phyloP scores from a whole-genome alignment of 257 asterid genomes.

The Haberlea rhodopensis region DNA sequence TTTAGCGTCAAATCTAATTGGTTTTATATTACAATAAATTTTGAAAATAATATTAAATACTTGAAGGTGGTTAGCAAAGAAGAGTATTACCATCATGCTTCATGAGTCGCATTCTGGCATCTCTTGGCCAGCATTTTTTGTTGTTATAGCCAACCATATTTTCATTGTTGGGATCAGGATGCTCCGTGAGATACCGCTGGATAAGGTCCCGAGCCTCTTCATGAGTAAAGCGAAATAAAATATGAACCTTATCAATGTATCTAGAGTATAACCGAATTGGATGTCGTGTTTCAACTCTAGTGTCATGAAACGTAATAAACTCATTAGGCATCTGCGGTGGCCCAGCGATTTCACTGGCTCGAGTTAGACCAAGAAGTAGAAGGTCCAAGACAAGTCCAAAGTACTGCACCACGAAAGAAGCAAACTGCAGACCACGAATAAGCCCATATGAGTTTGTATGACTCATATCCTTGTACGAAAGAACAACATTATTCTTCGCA shows the following conservation, averaged over 20 bases:
- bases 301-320: conserved; percentile 82
- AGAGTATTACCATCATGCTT: conserved; percentile 82
- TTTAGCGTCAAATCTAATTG: conserved; percentile 3
- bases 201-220: conserved; percentile 98
- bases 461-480: conserved; percentile 99
- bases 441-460: conserved; percentile 98
- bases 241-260: conserved; percentile 96
- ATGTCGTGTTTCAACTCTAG: conserved; percentile 84
- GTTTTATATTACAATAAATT: background rate
- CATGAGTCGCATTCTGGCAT: conserved; percentile 99
- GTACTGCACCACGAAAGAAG: conserved; percentile 96
- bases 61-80: conserved; percentile 7
- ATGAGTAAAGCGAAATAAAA: conserved; percentile 89
- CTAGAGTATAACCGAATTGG: conserved; percentile 93
- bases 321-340: conserved; percentile 99
- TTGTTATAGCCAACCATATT: conserved; percentile 99
- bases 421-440: conserved; percentile 98
- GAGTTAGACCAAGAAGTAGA: conserved; percentile 91
- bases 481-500: conserved; percentile 91
- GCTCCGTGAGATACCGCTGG: conserved; percentile 98
- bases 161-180: conserved; percentile 99
- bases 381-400: conserved; percentile 96
- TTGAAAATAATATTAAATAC: background rate
- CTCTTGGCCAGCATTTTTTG: conserved; percentile 99
- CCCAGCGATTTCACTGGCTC: conserved; percentile 99